Conservation (phyloP, 352 stramenopile genomes). For the Globisporangium nodosum region DNA sequence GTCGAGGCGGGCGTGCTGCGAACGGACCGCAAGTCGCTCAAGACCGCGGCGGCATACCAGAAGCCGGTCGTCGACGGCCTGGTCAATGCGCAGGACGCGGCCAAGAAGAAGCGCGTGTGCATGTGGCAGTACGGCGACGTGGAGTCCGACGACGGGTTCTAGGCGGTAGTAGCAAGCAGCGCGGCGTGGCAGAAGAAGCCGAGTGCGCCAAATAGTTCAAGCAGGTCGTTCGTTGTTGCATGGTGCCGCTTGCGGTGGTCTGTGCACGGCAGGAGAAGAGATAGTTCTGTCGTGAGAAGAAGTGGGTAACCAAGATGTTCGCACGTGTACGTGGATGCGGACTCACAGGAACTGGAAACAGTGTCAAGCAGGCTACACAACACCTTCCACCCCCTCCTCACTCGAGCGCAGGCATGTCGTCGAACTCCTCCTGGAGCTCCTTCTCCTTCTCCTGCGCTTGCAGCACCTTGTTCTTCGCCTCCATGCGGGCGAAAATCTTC, state of each 20-base stretch:
- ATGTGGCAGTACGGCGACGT: constrained; percentile 97
- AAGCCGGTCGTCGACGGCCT: constrained; percentile 89
- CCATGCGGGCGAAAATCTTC: constrained; percentile 82
- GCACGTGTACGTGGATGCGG: too few relatives aligned
- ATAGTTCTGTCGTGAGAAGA: too few relatives aligned
- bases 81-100: constrained; percentile 84
- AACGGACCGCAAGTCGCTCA: constrained; percentile 79
- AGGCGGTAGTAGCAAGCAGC: neutral
- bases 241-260: too few relatives aligned
- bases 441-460: constrained; percentile 66
- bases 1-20: constrained; percentile 86
- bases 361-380: too few relatives aligned
- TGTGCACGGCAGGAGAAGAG: too few relatives aligned
- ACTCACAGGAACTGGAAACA: too few relatives aligned
- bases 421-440: constrained; percentile 63
- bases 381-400: constrained; percentile 15
- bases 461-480: constrained; percentile 76
- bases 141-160: constrained; percentile 88
- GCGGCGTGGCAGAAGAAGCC: too few relatives aligned
- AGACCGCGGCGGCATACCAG: constrained; percentile 51
- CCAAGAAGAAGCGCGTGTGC: constrained; percentile 89
- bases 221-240: too few relatives aligned
- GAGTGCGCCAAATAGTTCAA: too few relatives aligned
- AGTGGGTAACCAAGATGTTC: too few relatives aligned
- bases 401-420: constrained; percentile 80